Conservation (phyloP, 2,329 filamentous ascomycete genomes). For the Hawksworthiomyces lignivorus region DNA sequence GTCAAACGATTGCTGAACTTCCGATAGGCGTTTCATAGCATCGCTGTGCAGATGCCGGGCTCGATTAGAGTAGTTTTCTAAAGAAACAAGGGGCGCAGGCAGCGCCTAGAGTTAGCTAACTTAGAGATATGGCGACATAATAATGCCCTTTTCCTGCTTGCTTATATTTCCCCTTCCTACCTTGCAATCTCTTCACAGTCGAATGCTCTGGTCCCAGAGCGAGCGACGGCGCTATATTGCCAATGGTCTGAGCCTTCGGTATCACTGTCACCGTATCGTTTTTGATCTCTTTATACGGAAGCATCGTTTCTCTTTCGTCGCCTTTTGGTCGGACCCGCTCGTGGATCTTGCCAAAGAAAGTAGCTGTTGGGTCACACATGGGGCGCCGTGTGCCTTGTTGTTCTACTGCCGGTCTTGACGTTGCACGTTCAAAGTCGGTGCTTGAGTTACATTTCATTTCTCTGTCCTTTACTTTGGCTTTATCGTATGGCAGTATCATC, state of each 20-base stretch:
- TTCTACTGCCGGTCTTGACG: too few species aligned
- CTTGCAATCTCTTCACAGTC: background rate
- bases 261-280: background rate
- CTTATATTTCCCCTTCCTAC: background rate
- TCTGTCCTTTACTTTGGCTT: background rate
- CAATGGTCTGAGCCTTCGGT: background rate
- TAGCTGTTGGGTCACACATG: slow-evolving; percentile 6
- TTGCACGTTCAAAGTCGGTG: too few species aligned
- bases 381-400: background rate
- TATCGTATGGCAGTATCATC: slow-evolving; percentile 5
- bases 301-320: too few species aligned
- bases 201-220: too few species aligned
- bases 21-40: slow-evolving; percentile 8
- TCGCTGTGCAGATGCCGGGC: slow-evolving; percentile 11
- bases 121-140: too few species aligned
- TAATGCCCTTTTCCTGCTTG: too few species aligned
- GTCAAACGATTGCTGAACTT: slow-evolving; percentile 6
- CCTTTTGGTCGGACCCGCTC: background rate
- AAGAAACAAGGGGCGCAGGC: background rate
- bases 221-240: background rate
- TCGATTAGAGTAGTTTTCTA: slow-evolving; percentile 13
- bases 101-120: too few species aligned
- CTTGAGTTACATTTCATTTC: background rate
- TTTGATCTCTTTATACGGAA: too few species aligned
- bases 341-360: slow-evolving; percentile 14